Evolutionary conservation across 108 stramenopile species (phyloP).

Genomic region (Discostella pseudostelligera): DNA sequence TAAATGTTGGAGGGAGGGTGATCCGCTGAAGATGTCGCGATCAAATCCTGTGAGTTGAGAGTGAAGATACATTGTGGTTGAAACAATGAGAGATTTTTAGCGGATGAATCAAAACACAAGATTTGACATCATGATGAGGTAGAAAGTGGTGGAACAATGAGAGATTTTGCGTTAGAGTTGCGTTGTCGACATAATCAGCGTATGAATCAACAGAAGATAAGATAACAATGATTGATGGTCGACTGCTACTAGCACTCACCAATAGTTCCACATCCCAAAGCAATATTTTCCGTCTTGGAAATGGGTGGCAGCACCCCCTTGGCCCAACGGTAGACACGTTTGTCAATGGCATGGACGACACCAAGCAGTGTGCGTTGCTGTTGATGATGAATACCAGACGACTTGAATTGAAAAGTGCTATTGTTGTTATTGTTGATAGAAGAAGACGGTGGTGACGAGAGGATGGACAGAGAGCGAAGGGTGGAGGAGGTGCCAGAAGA

Average conservation of each 20-base stretch:
- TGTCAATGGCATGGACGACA: slow-evolving; percentile 75
- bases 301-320: slow-evolving; percentile 92
- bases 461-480: background rate
- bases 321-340: slow-evolving; percentile 82
- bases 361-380: slow-evolving; percentile 69
- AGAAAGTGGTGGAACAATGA: no score
- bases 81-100: no score
- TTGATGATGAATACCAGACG: slow-evolving; percentile 21
- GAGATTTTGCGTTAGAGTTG: no score
- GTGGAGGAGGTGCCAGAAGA: slow-evolving; percentile 3
- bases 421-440: no score
- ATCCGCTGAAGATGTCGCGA: slow-evolving; percentile 93
- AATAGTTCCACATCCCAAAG: slow-evolving; percentile 95
- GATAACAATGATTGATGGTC: background rate
- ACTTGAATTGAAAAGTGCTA: slow-evolving; percentile 9
- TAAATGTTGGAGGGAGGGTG: slow-evolving; percentile 84
- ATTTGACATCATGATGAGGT: no score
- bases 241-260: slow-evolving; percentile 43
- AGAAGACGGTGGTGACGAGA: background rate
- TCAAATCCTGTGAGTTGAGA: slow-evolving; percentile 68
- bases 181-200: no score
- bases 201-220: background rate
- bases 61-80: background rate
- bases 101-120: no score
- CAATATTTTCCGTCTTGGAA: slow-evolving; percentile 93